Conservation (phyloP, 441 rosid genomes). For the Brassica hybrid region DNA sequence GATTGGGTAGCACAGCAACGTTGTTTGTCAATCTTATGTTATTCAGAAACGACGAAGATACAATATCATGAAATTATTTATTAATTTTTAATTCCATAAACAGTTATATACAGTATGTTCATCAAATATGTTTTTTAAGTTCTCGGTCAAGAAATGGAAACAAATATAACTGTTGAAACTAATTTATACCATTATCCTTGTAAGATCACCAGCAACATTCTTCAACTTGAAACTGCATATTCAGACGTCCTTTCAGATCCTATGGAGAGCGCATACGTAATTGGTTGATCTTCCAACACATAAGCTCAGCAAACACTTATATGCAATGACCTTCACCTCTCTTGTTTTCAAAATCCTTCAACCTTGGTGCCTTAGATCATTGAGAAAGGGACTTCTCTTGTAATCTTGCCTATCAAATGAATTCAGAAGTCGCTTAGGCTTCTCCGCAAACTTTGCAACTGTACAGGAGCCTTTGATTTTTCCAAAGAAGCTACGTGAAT, state of each 20-base stretch:
- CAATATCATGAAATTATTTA: neutral
- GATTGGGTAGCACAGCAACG: no score
- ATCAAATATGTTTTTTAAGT: neutral
- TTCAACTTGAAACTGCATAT: no score
- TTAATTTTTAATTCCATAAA: no score
- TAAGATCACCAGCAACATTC: no score
- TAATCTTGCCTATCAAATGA: constrained; percentile 88
- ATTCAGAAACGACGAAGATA: neutral
- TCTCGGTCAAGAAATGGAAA: neutral
- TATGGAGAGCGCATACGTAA: constrained; percentile 88
- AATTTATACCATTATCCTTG: no score
- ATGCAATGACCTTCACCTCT: constrained; percentile 86
- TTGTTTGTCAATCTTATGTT: neutral
- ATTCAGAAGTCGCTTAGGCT: constrained; percentile 90
- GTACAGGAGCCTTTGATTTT: constrained; percentile 76
- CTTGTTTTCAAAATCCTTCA: constrained; percentile 94
- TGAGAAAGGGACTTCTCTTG: constrained; percentile 85
- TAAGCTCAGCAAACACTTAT: constrained; percentile 92
- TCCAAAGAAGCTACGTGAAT: constrained; percentile 60
- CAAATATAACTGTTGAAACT: no score
- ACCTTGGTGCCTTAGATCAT: constrained; percentile 94
- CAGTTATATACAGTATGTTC: neutral
- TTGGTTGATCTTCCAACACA: constrained; percentile 98
- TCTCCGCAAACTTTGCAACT: constrained; percentile 89
- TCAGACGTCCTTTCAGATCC: constrained; percentile 88